Evolutionary conservation across 1,139 yeast genomes (phyloP).

Genomic region (Geotrichum europaeum): DNA sequence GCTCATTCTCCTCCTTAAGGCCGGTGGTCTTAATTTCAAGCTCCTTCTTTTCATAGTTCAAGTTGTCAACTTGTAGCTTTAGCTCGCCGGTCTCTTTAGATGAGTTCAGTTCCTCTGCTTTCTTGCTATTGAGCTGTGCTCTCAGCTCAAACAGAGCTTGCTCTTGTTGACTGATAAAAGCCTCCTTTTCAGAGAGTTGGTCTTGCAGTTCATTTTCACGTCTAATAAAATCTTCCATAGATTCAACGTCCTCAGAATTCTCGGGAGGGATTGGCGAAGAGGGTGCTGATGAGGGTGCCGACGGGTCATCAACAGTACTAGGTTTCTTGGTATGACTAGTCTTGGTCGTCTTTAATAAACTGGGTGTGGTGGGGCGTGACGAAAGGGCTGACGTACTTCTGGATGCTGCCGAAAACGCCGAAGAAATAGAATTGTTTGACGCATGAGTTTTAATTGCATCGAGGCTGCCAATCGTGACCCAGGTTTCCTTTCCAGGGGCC

Average conservation of each 20-base stretch:
- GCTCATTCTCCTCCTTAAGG: slow-evolving; percentile 29
- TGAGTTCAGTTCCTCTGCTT: background rate
- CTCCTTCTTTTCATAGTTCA: slow-evolving; percentile 32
- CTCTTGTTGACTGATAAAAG: slow-evolving; percentile 27
- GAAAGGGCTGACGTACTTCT: slow-evolving; percentile 12
- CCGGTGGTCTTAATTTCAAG: slow-evolving; percentile 27
- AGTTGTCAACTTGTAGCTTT: slow-evolving; percentile 27
- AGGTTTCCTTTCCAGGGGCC: slow-evolving; percentile 35
- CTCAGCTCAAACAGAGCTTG: slow-evolving; percentile 13
- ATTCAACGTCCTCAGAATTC: slow-evolving; percentile 3
- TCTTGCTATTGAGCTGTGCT: slow-evolving; percentile 3
- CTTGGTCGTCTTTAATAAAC: background rate
- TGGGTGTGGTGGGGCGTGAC: slow-evolving; percentile 17
- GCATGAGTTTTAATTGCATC: background rate
- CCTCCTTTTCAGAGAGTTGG: slow-evolving; percentile 32
- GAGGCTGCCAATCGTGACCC: slow-evolving; percentile 24
- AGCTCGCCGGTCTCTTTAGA: slow-evolving; percentile 20
- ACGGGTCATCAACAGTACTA: background rate
- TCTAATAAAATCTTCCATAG: slow-evolving; percentile 29
- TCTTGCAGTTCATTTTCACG: slow-evolving; percentile 37
- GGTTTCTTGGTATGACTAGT: background rate
- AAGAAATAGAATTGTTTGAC: background rate
- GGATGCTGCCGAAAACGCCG: slow-evolving; percentile 1
- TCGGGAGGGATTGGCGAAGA: background rate
- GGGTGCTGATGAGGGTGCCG: background rate